A percentile compares a stretch with the other conserved stretches of the same genome.
phyloP scores from a whole-genome alignment of 305 asterid species.

The Caryopteris hybrid region DNA sequence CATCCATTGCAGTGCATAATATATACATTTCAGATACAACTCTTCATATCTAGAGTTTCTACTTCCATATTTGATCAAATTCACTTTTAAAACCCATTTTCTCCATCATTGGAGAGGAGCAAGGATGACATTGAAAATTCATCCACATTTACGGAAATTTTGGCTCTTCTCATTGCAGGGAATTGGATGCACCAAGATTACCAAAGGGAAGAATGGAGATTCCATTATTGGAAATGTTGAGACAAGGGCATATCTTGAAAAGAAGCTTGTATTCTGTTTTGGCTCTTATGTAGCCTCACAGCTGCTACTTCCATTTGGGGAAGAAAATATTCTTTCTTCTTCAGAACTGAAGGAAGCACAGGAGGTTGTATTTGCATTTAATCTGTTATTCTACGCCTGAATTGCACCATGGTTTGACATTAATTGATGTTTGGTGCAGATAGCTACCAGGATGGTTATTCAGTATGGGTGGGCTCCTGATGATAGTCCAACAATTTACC shows the following conservation, averaged over 20 bases:
- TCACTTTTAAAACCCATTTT: background rate
- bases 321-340: conserved; percentile 82
- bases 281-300: conserved; percentile 91
- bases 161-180: conserved; percentile 56
- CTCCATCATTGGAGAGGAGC: conserved; percentile 1
- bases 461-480: conserved; percentile 97
- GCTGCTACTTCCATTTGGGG: conserved; percentile 91
- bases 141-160: conserved; percentile 2
- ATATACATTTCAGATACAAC: background rate
- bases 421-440: conserved; percentile 45
- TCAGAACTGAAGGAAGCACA: conserved; percentile 85
- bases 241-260: conserved; percentile 86
- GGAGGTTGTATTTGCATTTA: conserved; percentile 56
- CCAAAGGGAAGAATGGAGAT: conserved; percentile 69
- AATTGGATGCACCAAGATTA: conserved; percentile 90
- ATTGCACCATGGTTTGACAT: conserved; percentile 14
- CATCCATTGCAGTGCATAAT: background rate
- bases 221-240: conserved; percentile 68
- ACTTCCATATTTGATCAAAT: background rate
- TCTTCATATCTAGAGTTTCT: background rate
- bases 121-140: background rate
- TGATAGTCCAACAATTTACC: conserved; percentile 80
- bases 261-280: conserved; percentile 91
- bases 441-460: conserved; percentile 93
- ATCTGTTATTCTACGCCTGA: conserved; percentile 2